Percentiles rank a stretch among this genome's conserved stretches.
Evolutionary conservation across 306 rosid species (phyloP).

Genomic region (Cyamopsis tetragonoloba): DNA sequence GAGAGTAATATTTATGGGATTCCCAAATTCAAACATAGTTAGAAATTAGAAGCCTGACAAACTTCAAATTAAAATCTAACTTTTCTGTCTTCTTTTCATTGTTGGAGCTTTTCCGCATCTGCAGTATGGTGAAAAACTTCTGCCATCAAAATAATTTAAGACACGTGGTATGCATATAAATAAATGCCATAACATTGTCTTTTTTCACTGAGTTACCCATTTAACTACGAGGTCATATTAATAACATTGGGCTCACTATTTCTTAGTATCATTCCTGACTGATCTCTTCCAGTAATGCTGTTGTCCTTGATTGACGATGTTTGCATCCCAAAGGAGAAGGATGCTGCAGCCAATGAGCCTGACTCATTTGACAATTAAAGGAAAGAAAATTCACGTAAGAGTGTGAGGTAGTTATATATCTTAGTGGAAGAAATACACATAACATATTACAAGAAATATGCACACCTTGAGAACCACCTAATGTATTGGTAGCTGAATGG

Average conservation of each 20-base stretch:
- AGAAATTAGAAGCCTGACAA: conserved; percentile 11
- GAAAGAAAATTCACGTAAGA: not conserved
- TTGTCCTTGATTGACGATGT: conserved; percentile 21
- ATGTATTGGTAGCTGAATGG: conserved; percentile 21
- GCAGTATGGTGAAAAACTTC: conserved; percentile 15
- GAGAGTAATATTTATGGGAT: not conserved
- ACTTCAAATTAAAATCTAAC: not conserved
- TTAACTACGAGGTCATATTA: no score
- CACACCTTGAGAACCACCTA: conserved; percentile 30
- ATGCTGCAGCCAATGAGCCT: conserved; percentile 11
- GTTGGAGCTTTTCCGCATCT: conserved; percentile 13
- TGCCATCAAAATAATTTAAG: not conserved
- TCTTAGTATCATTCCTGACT: conserved; percentile 19
- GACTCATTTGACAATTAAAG: conserved; percentile 2
- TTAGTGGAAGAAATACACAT: not conserved
- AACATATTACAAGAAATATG: not conserved
- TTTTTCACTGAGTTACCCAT: no score
- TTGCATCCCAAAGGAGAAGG: conserved; percentile 30
- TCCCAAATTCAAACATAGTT: not conserved
- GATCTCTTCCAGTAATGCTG: conserved; percentile 29
- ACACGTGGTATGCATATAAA: not conserved
- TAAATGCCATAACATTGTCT: no score
- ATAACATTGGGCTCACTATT: conserved; percentile 25
- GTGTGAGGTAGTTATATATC: not conserved
- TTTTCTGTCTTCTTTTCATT: conserved; percentile 20